Evolutionary conservation across 148 eudicot species (phyloP).

Genomic region (Arbutus unedo): DNA sequence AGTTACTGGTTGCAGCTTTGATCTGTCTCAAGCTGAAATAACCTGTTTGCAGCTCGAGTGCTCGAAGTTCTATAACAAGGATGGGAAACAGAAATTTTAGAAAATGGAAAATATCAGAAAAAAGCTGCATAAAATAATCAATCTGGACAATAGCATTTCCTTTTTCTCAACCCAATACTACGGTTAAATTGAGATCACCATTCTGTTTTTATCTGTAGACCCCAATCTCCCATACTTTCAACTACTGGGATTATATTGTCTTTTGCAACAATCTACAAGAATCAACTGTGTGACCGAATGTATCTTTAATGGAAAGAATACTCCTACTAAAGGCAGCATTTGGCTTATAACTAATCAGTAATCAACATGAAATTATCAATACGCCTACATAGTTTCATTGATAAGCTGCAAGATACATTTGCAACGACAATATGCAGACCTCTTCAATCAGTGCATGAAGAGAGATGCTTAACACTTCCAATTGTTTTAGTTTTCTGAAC

Average conservation of each 20-base stretch:
- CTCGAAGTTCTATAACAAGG: conserved; percentile 50
- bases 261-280: not conserved
- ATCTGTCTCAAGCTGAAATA: conserved; percentile 75
- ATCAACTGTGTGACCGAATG: not conserved
- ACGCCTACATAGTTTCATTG: not conserved
- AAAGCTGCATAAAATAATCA: not conserved
- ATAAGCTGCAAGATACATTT: not conserved
- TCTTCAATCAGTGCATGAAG: not conserved
- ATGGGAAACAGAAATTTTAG: conserved; percentile 1
- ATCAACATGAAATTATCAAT: not conserved
- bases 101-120: not conserved
- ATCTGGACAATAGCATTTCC: too few relatives aligned
- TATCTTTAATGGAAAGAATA: too few relatives aligned
- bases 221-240: not conserved
- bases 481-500: not conserved
- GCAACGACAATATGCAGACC: not conserved
- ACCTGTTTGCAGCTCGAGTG: conserved; percentile 53
- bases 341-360: not conserved
- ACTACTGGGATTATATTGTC: not conserved
- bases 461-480: not conserved
- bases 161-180: not conserved
- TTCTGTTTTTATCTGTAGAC: not conserved
- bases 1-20: conserved; percentile 67
- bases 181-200: not conserved
- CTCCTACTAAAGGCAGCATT: not conserved